A percentile compares a stretch with the other conserved stretches of the same genome.
Conservation (phyloP, 129 eudicot species). For the Dittrichia graveolens region DNA sequence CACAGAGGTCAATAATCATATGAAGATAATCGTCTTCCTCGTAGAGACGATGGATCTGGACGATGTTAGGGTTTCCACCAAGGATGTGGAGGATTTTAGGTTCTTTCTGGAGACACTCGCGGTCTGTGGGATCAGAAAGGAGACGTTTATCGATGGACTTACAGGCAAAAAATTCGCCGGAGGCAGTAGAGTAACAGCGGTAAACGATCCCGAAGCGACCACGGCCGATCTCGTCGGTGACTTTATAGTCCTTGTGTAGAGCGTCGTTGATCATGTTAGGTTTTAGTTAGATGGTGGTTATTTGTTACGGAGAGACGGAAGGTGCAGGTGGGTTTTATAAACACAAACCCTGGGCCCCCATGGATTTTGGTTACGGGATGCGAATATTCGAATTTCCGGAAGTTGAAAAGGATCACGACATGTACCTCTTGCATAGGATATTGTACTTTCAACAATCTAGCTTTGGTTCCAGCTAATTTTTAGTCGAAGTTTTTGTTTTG, state of each 20-base stretch:
- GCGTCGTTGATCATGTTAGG: conserved; percentile 52
- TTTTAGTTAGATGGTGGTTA: conserved; percentile 5
- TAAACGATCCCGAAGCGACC: conserved; percentile 88
- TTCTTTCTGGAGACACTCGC: conserved; percentile 70
- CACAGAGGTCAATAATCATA: conserved; percentile 67
- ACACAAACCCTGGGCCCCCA: conserved; percentile 7
- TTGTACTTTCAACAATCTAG: background rate
- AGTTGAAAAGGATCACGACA: background rate
- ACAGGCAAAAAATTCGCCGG: conserved; percentile 69
- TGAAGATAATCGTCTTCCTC: conserved; percentile 73
- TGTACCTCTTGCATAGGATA: background rate
- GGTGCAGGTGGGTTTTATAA: conserved; percentile 24
- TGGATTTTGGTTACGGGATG: conserved; percentile 19
- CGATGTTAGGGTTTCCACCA: conserved; percentile 56
- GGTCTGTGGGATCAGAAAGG: conserved; percentile 58
- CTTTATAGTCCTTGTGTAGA: conserved; percentile 57
- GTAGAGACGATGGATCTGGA: conserved; percentile 57
- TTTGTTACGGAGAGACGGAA: conserved; percentile 28
- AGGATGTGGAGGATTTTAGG: conserved; percentile 62
- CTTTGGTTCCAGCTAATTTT: background rate
- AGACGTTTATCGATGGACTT: conserved; percentile 73
- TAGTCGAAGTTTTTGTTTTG: background rate
- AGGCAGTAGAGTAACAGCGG: conserved; percentile 54
- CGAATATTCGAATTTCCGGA: conserved; percentile 25
- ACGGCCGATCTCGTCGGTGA: conserved; percentile 71